Base-by-base conservation (phyloP, 495 filamentous ascomycete species). In the Elasticomyces elasticus region DNA sequence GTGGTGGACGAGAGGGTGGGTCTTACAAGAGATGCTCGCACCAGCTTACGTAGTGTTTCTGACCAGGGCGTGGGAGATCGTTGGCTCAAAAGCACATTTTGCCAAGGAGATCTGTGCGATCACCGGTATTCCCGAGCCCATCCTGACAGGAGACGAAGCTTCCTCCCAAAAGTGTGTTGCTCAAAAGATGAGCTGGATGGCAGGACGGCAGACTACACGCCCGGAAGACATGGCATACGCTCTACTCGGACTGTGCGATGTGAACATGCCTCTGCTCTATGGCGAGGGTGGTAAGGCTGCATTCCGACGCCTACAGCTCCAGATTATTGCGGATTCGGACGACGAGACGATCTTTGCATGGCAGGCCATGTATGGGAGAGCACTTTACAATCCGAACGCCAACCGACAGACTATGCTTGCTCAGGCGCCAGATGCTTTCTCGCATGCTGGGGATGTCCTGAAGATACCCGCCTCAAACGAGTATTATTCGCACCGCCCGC, bases 291-390 rank as follows among this genome's bases (percentile, higher is more conserved):
- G 46, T 26, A 30, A 55, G 10, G 61, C 58, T 10, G 62, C 68
- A 24, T 66, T 70, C 38, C 51, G 44, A 47, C 37, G 69, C 38
- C 53, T 62, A 27, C 61, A 68, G 52, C 41, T 57, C 47, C 64
- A 64, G 31, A 64, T 69, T 11, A 65, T 71, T 19, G 51, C 44
- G 27, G 0, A 38, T 23, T 52, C 47, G 3, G 42, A 58, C 28
- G 58, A 61, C 55, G 30, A 61, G 24, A 52, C 58, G 5, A 41
- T 58, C 5, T 54, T 61, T 30, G 58, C 58, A 9, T 61, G 55
- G 55, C 5, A 24, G 10, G 27, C 38, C 24, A 24, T 24, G 7
- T 19, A n/a, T 19, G 24, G 31, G n/a, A 37, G 10, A 37, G 31
- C 31, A 37, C 10, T 37, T 10, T 37, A 10, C 10, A 20, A 9